Percentiles rank a stretch among this genome's conserved stretches.
These are phyloP conservation scores for Penicillium digitatum DNA, from an alignment of 2,329 filamentous ascomycete genomes.

Conservation along the genomic window DNA sequence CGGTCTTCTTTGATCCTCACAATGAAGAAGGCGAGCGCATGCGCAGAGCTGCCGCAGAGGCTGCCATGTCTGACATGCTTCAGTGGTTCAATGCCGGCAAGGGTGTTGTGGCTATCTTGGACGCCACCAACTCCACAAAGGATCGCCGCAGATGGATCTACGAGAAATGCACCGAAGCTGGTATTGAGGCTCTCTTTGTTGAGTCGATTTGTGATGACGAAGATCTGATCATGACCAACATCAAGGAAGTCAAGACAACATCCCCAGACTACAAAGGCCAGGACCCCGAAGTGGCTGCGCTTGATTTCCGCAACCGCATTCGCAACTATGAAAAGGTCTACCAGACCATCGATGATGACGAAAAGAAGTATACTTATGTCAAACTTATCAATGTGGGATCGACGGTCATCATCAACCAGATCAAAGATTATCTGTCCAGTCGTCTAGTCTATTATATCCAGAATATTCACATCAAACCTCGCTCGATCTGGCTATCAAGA, in stretches of 20 bases:
- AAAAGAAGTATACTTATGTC: constrained; percentile 85
- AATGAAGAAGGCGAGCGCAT: constrained; percentile 89
- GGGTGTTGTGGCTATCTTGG: constrained; percentile 86
- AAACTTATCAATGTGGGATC: constrained; percentile 96
- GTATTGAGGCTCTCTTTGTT: constrained; percentile 88
- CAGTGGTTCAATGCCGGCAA: constrained; percentile 76
- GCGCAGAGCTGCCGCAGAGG: constrained; percentile 82
- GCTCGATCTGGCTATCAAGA: constrained; percentile 93
- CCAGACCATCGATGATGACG: constrained; percentile 84
- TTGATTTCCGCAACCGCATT: constrained; percentile 90
- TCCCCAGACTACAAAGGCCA: constrained; percentile 92
- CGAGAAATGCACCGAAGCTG: constrained; percentile 68
- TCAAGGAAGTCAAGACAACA: constrained; percentile 93
- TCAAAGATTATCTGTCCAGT: constrained; percentile 94
- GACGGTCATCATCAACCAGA: constrained; percentile 96
- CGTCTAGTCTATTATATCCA: constrained; percentile 97
- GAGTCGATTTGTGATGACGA: constrained; percentile 97
- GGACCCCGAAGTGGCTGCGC: constrained; percentile 84
- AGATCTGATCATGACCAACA: constrained; percentile 95
- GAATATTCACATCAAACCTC: constrained; percentile 94
- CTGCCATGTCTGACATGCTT: constrained; percentile 89
- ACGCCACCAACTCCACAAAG: constrained; percentile 96
- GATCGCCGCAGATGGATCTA: constrained; percentile 85
- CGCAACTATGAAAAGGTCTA: constrained; percentile 97
- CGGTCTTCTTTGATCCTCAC: constrained; percentile 89